Evolutionary conservation across 2,329 filamentous ascomycete genomes (phyloP), one percentile per base, ranked within the genome.

Genomic region (Hypoxylon sp.): DNA sequence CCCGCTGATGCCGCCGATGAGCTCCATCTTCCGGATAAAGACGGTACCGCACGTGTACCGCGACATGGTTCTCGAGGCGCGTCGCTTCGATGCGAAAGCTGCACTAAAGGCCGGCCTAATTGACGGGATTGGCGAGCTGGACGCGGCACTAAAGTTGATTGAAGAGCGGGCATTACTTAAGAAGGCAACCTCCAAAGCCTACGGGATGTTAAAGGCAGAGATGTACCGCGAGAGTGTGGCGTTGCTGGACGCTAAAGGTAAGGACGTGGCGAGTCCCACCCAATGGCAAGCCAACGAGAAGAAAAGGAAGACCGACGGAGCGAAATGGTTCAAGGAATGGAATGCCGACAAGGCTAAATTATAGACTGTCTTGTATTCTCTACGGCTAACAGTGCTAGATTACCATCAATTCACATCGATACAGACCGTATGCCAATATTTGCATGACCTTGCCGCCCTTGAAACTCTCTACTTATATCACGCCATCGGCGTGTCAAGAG

Each of bases 1-100:
- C 1, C 86, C 89, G n/a, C 84, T 95, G 34, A 85, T 88, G 68
- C 84, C 91, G 2, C 83, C 91, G 62, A 93, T 96, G 91, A 85
- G 85, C 56, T 81, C 83, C 50, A 86, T 95, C 67, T 94, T 95
- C 80, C 84, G 91, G 13, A 80, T 89, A 70, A 95, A 94, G 78
- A 75, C 89, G 2, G 71, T 83, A 0, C 76, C 82, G 7, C 76
- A 82, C 1, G 82, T 83, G 0, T 91, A 89, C 74, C 84, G 90
- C 34, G 79, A 80, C 43, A 79, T 94, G 66, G 85, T 92, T 6
- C 84, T 95, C n/a, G 92, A 94, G 76, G 91, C 89, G 4, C 84
- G 83, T 68, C 83, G 92, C 55, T 93, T 89, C 73, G 80, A 82
- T 15, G 90, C 85, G 0, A 76, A 81, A 2, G 84, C 89, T 46